Conservation (phyloP, 108 stramenopile species). For the Cyclotella baltica region DNA sequence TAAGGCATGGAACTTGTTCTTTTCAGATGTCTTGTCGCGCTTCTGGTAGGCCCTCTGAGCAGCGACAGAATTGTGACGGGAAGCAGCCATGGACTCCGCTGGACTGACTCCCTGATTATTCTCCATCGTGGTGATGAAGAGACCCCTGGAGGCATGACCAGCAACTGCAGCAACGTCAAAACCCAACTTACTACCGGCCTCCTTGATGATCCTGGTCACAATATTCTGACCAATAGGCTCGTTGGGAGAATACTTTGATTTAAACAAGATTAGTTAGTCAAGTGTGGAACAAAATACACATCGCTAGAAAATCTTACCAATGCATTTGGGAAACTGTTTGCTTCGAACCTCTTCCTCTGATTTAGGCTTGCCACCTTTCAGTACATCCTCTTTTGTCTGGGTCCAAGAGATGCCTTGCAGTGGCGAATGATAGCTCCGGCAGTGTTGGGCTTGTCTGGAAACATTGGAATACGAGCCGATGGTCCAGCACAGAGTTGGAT, state of each 20-base stretch:
- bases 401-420: not conserved
- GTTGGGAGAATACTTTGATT: not conserved
- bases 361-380: not conserved
- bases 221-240: not conserved
- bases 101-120: conserved; percentile 8
- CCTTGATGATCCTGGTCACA: not conserved
- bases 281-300: not conserved
- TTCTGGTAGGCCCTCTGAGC: not conserved
- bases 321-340: not conserved
- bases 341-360: not conserved
- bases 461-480: not conserved
- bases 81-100: not conserved
- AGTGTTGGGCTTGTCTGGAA: not conserved
- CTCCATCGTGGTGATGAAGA: not conserved
- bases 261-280: not conserved
- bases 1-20: not conserved
- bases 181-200: not conserved
- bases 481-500: not conserved
- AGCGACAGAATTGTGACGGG: conserved; percentile 19
- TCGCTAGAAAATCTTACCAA: not conserved
- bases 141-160: not conserved
- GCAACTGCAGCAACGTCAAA: not conserved
- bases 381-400: not conserved
- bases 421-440: not conserved
- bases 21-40: not conserved